Base-by-base conservation (phyloP, 208 protist genomes). In the Tetramitus jugosus region DNA sequence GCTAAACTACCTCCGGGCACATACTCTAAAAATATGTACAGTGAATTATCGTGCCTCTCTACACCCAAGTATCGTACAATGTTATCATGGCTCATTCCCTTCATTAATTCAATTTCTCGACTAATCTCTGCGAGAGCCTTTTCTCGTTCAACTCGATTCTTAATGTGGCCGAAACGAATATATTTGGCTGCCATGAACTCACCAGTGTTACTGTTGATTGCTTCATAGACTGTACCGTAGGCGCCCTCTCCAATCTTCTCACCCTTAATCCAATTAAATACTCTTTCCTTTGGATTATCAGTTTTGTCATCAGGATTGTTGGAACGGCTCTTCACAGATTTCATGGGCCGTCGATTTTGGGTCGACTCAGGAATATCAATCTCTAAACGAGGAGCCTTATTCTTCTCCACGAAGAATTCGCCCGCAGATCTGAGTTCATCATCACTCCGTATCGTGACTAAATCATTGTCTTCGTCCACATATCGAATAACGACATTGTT, bases 21-120 rank as follows among this genome's bases (percentile, higher is more conserved):
- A 74, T 85, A 94, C 82, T 96, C 92, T 86, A 95, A 92, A 81
- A 86, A 95, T 79, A 96, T 94, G 61, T 88, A 79, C 23, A 96
- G 81, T 74, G 46, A 85, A 6, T 79, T 82, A 17, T 88, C 85
- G 45, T 90, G 88, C 31, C 90, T 85, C 35, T 82, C 69, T 0
- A 88, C 84, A 26, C 90, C 92, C 39, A 92, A 84, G 80, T 95
- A 95, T 60, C 87, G 86, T 26, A 96, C 86, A 39, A 92, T 94
- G 80, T 95, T 91, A 33, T 89, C 84, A 81, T 96, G 92, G 26
- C 89, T 81, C 76, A 96, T 85, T 78, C 90, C 87, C 13, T 90
- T 88, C 92, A 95, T 95, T 42, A 96, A 85, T 13, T 85, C 79
- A 72, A 96, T 94, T 83, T 96, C 93, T 17, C 53, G 29, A 3